Evolutionary conservation across 176 grass and related monocot species (phyloP), one percentile per base, ranked within the genome.

Genomic region (Otatea glauca): DNA sequence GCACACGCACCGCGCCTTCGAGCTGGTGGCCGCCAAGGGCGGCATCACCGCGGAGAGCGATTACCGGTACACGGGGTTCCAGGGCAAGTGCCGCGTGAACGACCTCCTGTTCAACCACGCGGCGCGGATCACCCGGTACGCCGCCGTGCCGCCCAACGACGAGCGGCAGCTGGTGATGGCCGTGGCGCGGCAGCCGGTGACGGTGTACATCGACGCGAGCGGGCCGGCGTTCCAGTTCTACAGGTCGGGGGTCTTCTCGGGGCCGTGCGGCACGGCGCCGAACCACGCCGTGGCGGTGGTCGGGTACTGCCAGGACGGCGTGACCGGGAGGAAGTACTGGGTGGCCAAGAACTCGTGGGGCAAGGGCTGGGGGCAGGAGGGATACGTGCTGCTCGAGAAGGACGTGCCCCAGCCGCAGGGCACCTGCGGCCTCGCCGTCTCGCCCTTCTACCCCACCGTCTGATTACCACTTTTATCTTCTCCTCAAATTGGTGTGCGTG

Each of bases 261-360:
- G 86, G 3, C 81, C 70, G 9, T 91, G 86, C 74, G 27, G 76
- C 11, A 38, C 51, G 51, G 56, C 0, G 64, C 50, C 16, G 0
- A 79, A 85, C 82, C 89, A 91, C 17, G 89, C 86, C 1, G 4
- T 92, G 4, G 85, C 71, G 67, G 27, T 88, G 29, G 77, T 92
- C 41, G 90, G 90, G 5, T 92, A 92, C 42, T 83, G 90, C 74
- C 76, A 85, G 50, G 37, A 16, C 1, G 44, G n/a, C 24, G 65
- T 81, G 16, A 24, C 47, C 5, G 32, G 20, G 14, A 24, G n/a
- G 1, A 88, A 88, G 16, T 92, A 85, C 38, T 92, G 90, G 86
- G 38, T 88, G 13, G 80, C 74, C 0, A 91, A 91, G 64, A 91
- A 91, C 48, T 88, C 89, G 2, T 91, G 89, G 89, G 72, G 86